phyloP scores from a whole-genome alignment of 1,284 basidiomycete genomes.

The Ceraceosorus guamensis region DNA sequence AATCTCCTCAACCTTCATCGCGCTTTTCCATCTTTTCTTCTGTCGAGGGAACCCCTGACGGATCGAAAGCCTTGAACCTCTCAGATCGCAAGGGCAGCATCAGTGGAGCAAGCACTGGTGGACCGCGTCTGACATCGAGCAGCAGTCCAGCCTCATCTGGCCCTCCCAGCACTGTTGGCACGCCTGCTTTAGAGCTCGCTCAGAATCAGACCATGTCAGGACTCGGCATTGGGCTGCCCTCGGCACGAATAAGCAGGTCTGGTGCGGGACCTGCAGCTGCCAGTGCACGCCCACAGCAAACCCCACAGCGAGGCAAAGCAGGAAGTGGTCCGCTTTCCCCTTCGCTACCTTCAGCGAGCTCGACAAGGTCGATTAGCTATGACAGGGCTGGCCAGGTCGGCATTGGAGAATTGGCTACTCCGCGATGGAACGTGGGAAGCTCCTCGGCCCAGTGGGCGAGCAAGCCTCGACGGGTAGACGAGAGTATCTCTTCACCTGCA shows the following conservation, averaged over 20 bases:
- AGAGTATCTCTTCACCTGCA: background rate
- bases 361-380: conserved; percentile 13
- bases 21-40: conserved; percentile 35
- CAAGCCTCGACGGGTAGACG: background rate
- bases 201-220: conserved; percentile 1
- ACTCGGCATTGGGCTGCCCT: conserved; percentile 25
- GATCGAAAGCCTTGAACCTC: conserved; percentile 14
- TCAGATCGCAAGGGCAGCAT: conserved; percentile 11
- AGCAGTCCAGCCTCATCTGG: conserved; percentile 1
- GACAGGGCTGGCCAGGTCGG: conserved; percentile 84
- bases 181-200: too few relatives aligned
- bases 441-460: background rate
- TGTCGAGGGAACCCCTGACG: conserved; percentile 22
- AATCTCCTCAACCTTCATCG: conserved; percentile 19
- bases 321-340: conserved; percentile 7
- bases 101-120: conserved; percentile 7
- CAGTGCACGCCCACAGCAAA: conserved; percentile 11
- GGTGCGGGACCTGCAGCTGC: background rate
- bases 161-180: conserved; percentile 2
- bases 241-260: too few relatives aligned
- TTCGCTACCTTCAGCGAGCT: conserved; percentile 21
- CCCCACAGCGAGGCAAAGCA: conserved; percentile 18
- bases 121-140: background rate
- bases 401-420: conserved; percentile 94
- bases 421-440: conserved; percentile 63